phyloP scores from a whole-genome alignment of 1,284 basidiomycete genomes.

The Ustilago trichophora region DNA sequence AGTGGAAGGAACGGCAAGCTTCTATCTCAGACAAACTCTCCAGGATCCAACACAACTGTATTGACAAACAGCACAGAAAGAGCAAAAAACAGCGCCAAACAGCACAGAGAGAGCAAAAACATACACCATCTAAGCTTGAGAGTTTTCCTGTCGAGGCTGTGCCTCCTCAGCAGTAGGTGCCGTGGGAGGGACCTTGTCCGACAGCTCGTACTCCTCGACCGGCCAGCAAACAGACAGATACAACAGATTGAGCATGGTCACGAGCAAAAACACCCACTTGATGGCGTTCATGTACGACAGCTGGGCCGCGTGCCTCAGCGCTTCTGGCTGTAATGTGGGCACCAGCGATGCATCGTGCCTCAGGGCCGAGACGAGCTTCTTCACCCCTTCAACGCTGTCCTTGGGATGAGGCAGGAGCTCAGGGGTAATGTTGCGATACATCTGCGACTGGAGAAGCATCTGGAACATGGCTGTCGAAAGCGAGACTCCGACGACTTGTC shows the following conservation, averaged over 20 bases:
- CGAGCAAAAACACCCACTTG: conserved; percentile 83
- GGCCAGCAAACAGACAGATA: conserved; percentile 36
- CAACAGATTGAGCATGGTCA: conserved; percentile 74
- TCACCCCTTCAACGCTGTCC: conserved; percentile 10
- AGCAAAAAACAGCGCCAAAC: too few relatives aligned
- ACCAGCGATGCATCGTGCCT: conserved; percentile 83
- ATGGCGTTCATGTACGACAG: conserved; percentile 83
- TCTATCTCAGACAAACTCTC: too few relatives aligned
- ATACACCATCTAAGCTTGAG: conserved; percentile 4
- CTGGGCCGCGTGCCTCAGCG: conserved; percentile 75
- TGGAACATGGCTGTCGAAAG: conserved; percentile 82
- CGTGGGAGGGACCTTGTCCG: conserved; percentile 29
- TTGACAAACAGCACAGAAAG: too few relatives aligned
- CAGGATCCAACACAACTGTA: too few relatives aligned
- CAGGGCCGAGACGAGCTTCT: conserved; percentile 75
- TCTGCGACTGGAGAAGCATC: conserved; percentile 73
- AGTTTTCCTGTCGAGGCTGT: background rate
- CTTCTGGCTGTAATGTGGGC: conserved; percentile 73
- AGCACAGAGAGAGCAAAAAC: background rate
- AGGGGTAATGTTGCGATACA: conserved; percentile 73
- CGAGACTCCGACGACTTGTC: conserved; percentile 83
- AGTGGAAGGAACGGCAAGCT: too few relatives aligned
- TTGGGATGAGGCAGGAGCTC: conserved; percentile 70
- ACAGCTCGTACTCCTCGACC: conserved; percentile 32
- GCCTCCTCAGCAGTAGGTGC: background rate